These are phyloP conservation scores for Fusarium oligoseptatum DNA, from an alignment of 2,329 filamentous ascomycete species.

Conservation along the genomic window DNA sequence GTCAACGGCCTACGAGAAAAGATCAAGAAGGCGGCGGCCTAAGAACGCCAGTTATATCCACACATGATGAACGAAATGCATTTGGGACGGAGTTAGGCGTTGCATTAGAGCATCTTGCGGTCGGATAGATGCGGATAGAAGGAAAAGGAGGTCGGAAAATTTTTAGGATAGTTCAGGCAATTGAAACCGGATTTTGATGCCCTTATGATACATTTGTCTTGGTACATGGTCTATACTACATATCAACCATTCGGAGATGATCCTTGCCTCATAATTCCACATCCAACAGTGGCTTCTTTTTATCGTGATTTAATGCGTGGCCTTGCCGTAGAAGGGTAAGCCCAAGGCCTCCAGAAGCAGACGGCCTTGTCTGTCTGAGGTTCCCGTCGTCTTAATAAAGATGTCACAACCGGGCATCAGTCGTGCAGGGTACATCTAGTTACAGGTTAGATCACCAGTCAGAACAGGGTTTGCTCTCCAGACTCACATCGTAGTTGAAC, in stretches of 20 bases:
- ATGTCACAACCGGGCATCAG: slow-evolving; percentile 91
- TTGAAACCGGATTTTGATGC: slow-evolving; percentile 33
- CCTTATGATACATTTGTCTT: slow-evolving; percentile 53
- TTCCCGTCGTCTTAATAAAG: slow-evolving; percentile 86
- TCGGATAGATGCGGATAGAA: slow-evolving; percentile 17
- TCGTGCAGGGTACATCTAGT: slow-evolving; percentile 70
- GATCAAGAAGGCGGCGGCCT: slow-evolving; percentile 52
- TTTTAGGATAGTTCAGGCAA: slow-evolving; percentile 30
- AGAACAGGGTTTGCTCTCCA: neutral
- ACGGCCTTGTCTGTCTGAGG: slow-evolving; percentile 85
- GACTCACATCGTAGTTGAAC: slow-evolving; percentile 90
- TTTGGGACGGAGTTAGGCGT: slow-evolving; percentile 54
- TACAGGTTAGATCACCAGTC: slow-evolving; percentile 22
- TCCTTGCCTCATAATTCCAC: slow-evolving; percentile 18
- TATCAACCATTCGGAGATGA: slow-evolving; percentile 40
- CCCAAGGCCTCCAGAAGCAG: slow-evolving; percentile 69
- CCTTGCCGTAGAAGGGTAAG: slow-evolving; percentile 83
- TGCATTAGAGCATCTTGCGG: slow-evolving; percentile 17
- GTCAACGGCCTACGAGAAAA: slow-evolving; percentile 76
- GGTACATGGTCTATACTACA: slow-evolving; percentile 52
- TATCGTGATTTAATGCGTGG: slow-evolving; percentile 55
- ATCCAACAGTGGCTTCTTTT: slow-evolving; percentile 11
- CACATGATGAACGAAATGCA: slow-evolving; percentile 45
- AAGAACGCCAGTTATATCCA: slow-evolving; percentile 7
- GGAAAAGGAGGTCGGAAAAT: slow-evolving; percentile 18